A percentile compares a stretch with the other conserved stretches of the same genome.
These are phyloP conservation scores for Umbilicus rupestris DNA, from an alignment of 164 flowering plant genomes.

Conservation along the genomic window DNA sequence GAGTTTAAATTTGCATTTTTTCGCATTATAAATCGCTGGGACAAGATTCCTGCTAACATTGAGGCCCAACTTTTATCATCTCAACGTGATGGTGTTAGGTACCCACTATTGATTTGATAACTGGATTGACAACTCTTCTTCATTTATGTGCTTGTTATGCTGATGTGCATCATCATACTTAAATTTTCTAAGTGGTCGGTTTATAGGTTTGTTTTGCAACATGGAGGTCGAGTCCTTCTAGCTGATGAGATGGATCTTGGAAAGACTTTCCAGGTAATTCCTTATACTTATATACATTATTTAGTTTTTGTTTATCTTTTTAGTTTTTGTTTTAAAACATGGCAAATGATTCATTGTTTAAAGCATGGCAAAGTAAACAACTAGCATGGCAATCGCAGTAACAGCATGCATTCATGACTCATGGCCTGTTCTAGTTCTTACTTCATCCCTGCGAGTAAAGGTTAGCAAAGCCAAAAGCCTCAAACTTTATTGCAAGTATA, in stretches of 20 bases:
- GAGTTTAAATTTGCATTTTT: neutral
- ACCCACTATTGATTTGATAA: slow-evolving; percentile 11
- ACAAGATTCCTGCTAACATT: slow-evolving; percentile 48
- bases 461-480: neutral
- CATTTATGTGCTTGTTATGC: neutral
- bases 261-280: slow-evolving; percentile 80
- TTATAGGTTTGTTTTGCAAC: slow-evolving; percentile 72
- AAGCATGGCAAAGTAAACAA: too few species aligned
- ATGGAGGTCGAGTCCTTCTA: slow-evolving; percentile 83
- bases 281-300: neutral
- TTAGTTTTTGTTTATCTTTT: neutral
- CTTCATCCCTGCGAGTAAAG: slow-evolving; percentile 75
- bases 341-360: neutral
- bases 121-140: neutral
- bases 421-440: slow-evolving; percentile 94
- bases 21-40: slow-evolving; percentile 47
- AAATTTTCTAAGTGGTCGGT: slow-evolving; percentile 3
- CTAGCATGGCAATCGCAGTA: slow-evolving; percentile 94
- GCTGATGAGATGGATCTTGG: slow-evolving; percentile 99
- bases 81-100: slow-evolving; percentile 96
- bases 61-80: slow-evolving; percentile 88
- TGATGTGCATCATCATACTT: neutral
- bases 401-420: slow-evolving; percentile 65
- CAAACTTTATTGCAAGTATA: too few species aligned
- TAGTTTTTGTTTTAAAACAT: neutral